Evolutionary conservation across 2,329 filamentous ascomycete genomes (phyloP).

Genomic region (Neocucurbitaria cava): DNA sequence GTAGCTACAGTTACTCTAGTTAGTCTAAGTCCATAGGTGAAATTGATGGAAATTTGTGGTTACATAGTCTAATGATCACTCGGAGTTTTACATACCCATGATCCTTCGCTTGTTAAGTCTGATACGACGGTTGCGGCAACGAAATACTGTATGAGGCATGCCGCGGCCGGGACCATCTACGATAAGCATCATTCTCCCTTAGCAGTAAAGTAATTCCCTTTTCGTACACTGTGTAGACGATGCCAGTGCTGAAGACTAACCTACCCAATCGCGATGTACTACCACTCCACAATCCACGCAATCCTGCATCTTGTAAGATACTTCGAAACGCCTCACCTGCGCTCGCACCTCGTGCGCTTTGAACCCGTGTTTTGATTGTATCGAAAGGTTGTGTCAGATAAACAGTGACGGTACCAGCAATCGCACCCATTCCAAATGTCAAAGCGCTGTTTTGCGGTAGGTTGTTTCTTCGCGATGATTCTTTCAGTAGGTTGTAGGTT

Average conservation of each 20-base stretch:
- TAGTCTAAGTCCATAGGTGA: too few relatives aligned
- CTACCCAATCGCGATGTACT: constrained; percentile 39
- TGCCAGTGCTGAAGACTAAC: constrained; percentile 39
- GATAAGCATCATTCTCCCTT: too few relatives aligned
- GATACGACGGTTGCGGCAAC: too few relatives aligned
- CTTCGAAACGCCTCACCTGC: constrained; percentile 31
- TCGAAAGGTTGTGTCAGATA: constrained; percentile 55
- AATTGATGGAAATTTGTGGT: too few relatives aligned
- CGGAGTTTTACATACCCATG: too few relatives aligned
- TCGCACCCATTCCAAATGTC: constrained; percentile 37
- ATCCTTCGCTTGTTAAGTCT: too few relatives aligned
- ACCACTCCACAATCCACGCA: constrained; percentile 40
- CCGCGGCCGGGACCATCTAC: too few relatives aligned
- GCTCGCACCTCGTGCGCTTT: constrained; percentile 38
- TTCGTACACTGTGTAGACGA: constrained; percentile 44
- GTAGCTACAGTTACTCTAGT: too few relatives aligned
- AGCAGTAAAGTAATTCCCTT: constrained; percentile 24
- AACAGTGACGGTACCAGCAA: constrained; percentile 45
- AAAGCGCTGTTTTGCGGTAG: constrained; percentile 28
- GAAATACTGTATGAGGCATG: too few relatives aligned
- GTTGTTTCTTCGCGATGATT: constrained; percentile 31
- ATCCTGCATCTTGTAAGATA: constrained; percentile 28
- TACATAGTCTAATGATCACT: too few relatives aligned
- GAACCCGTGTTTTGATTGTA: constrained; percentile 51
- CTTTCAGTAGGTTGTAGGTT: constrained; percentile 57